A percentile compares a stretch with the other conserved stretches of the same genome.
Evolutionary conservation across 768 basidiomycete genomes (phyloP).

Genomic region (Mycena galericulata): DNA sequence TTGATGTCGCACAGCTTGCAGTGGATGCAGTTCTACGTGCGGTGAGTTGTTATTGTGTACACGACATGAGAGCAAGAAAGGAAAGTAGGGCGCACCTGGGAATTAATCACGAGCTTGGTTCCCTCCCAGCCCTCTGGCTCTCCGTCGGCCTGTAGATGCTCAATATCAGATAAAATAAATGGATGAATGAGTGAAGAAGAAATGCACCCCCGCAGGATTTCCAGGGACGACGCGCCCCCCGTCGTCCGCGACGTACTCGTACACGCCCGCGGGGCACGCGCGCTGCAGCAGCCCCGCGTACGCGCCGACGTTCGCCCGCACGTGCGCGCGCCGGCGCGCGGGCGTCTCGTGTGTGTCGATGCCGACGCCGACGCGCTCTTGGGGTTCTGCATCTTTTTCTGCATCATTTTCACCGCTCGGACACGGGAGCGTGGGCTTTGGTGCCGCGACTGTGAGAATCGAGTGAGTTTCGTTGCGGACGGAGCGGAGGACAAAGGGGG

Average conservation of each 20-base stretch:
- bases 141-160: constrained; percentile 21
- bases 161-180: background rate
- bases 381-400: too few relatives aligned
- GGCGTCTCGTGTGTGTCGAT: constrained; percentile 56
- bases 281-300: constrained; percentile 91
- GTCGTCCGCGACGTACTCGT: constrained; percentile 92
- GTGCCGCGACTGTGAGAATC: too few relatives aligned
- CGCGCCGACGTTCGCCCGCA: constrained; percentile 76
- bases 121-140: constrained; percentile 75
- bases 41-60: too few relatives aligned
- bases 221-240: constrained; percentile 38
- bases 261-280: constrained; percentile 95
- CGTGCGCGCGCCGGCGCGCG: constrained; percentile 69
- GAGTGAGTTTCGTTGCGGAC: background rate
- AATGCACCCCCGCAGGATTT: constrained; percentile 44
- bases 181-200: background rate
- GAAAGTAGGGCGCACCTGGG: constrained; percentile 70
- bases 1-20: constrained; percentile 98
- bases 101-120: constrained; percentile 95
- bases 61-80: background rate
- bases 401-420: too few relatives aligned
- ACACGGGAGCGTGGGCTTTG: too few relatives aligned
- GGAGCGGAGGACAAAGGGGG: background rate
- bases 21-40: constrained; percentile 84
- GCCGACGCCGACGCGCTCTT: too few relatives aligned